Evolutionary conservation across 148 eudicot species (phyloP), one percentile per base, ranked within the genome.

Genomic region (Rhododendron vialii): DNA sequence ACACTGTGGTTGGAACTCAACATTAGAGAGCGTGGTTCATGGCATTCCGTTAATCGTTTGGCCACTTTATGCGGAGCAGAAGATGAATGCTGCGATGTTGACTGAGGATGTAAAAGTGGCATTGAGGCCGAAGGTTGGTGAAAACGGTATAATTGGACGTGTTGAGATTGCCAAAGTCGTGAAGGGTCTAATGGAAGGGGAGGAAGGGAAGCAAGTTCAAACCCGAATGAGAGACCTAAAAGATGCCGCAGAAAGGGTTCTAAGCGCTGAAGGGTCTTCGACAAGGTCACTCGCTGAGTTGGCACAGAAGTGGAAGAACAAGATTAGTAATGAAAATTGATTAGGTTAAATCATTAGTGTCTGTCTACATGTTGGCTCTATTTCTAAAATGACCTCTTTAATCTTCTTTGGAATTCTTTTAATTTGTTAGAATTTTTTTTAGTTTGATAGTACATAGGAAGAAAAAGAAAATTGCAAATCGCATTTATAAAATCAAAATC

Each of bases 51-150:
- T 93, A 7, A 90, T 93, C 22, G 89, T 91, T 0, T 93, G 95
- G 95, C 94, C 95, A 2, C 85, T 93, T 7, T 93, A 87, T 1
- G 95, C 94, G 5, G 95, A 93, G 85, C 94, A 93, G 5, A 87
- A 82, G 57, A 92, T 91, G 94, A 93, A 92, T 7, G 92, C 94
- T 4, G 84, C 83, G 8, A 63, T 90, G 88, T 22, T 93, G 4
- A 84, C 78, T 0, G 87, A 92, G 43, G 95, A 85, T 14, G 36
- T 91, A 3, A 91, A 90, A 73, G 92, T 93, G 38, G 95, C 92
- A 0, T 38, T 93, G 20, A 90, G 87, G 71, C 94, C 93, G 0
- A 84, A 35, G 36, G 77, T 75, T 0, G 57, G 67, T 0, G 89
- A 87, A 2, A 85, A 79, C 2, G 92, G 93, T 0, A 2, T 92